phyloP scores from a whole-genome alignment of 2,329 filamentous ascomycete species.

The Aspergillus calidoustus region DNA sequence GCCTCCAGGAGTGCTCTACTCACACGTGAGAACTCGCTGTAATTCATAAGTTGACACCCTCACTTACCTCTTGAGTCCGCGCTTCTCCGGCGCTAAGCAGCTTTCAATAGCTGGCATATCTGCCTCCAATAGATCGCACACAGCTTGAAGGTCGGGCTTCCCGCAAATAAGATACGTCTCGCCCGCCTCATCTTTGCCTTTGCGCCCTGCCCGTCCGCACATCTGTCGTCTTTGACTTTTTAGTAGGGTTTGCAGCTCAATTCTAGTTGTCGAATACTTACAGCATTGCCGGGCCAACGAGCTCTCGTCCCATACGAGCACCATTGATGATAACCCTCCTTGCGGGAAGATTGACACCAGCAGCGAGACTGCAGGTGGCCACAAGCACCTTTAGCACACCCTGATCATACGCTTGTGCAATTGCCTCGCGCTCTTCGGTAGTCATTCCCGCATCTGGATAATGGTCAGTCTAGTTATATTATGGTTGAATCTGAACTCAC shows the following conservation, averaged over 20 bases:
- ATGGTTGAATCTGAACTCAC: constrained; percentile 49
- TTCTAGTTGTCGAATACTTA: constrained; percentile 32
- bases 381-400: constrained; percentile 72
- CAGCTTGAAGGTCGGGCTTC: constrained; percentile 68
- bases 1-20: constrained; percentile 71
- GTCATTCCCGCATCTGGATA: constrained; percentile 59
- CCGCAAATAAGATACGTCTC: constrained; percentile 79
- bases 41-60: no score
- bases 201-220: constrained; percentile 76
- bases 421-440: constrained; percentile 73
- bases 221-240: constrained; percentile 65
- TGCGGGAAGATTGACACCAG: constrained; percentile 76
- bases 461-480: constrained; percentile 32
- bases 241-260: not conserved
- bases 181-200: constrained; percentile 76
- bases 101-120: constrained; percentile 73
- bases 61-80: constrained; percentile 66
- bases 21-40: constrained; percentile 17
- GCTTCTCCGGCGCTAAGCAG: constrained; percentile 68
- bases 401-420: constrained; percentile 71
- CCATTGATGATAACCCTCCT: constrained; percentile 76
- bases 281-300: constrained; percentile 79
- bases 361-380: constrained; percentile 79
- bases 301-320: constrained; percentile 74
- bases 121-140: constrained; percentile 72